Base-by-base conservation (phyloP, 371 early-diverging fungal genomes). In the Fennellomyces sp. region DNA sequence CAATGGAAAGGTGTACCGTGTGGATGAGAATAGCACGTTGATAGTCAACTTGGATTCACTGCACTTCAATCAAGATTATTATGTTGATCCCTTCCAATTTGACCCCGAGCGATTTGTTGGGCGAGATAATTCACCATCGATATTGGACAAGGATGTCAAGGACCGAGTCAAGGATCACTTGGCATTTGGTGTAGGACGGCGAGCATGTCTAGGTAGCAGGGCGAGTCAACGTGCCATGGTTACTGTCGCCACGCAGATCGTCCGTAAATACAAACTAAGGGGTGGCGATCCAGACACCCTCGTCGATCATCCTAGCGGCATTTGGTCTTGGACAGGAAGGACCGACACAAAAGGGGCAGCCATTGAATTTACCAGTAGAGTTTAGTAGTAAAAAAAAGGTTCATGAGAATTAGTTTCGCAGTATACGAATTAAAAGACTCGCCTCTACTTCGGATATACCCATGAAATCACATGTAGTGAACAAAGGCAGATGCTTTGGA, bases 11-110 rank as follows among this genome's bases (percentile, higher is more conserved):
- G 27, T 13, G 2, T 76, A 74, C 27, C 70, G 78, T 15, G 56
- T 81, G 1, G 78, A 81, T 39, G 53, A 55, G 2, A 65, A 60
- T 1, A 57, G 66, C 0, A 60, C 64, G 6, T 19, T 78, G 6
- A 51, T 78, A 2, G 65, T 70, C 12, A 81, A 81, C 19, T 39
- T 77, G 8, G 64, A 78, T 52, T 58, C 66, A 1, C 78, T 81
- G 27, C 78, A 81, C 27, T 48, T 45, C 3, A 65, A 81, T 27
- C 23, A 31, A 8, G 19, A 19, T 1, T 31, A 25, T 23, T 67
- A 67, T 31, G 23, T 45, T 13, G 8, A 67, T 27, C 63, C 63
- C 0, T 25, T 26, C 31, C 11, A 23, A 6, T 67, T 67, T 33
- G 19, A 62, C 28, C 68, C 63, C 13, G 28, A 53, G 1, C 56